These are phyloP conservation scores for Mycena olivaceomarginata DNA, from an alignment of 768 basidiomycete species.

Conservation along the genomic window DNA sequence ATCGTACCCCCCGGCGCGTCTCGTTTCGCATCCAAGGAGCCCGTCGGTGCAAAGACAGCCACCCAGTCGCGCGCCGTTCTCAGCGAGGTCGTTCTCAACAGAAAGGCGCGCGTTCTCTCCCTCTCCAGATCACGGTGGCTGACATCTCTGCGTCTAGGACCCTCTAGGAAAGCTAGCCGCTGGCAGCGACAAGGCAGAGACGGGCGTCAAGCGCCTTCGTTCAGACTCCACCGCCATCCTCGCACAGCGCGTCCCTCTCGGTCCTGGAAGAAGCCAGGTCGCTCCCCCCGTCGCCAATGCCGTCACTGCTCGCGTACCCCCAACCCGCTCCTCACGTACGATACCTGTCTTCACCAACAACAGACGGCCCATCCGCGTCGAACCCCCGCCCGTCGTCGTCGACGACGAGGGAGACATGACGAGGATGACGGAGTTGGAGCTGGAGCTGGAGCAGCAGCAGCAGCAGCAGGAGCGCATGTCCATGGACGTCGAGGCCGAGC, in stretches of 20 bases:
- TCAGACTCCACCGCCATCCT: constrained; percentile 78
- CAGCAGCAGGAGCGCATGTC: constrained; percentile 78
- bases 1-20: constrained; percentile 66
- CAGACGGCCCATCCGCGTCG: constrained; percentile 65
- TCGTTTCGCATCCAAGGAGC: constrained; percentile 70
- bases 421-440: constrained; percentile 54
- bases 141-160: constrained; percentile 60
- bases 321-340: constrained; percentile 43
- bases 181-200: constrained; percentile 84
- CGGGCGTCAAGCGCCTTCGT: constrained; percentile 77
- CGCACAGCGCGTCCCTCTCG: constrained; percentile 83
- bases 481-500: constrained; percentile 66
- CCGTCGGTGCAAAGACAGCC: constrained; percentile 68
- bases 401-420: constrained; percentile 59
- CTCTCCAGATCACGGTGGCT: constrained; percentile 37
- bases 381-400: constrained; percentile 64
- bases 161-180: constrained; percentile 64
- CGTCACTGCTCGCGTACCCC: constrained; percentile 60
- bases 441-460: constrained; percentile 65
- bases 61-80: constrained; percentile 82
- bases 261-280: constrained; percentile 71
- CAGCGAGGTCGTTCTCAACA: constrained; percentile 89
- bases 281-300: constrained; percentile 65
- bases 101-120: constrained; percentile 72
- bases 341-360: constrained; percentile 47